Conservation (phyloP, 148 eudicot species). For the Chenopodium quinoa region DNA sequence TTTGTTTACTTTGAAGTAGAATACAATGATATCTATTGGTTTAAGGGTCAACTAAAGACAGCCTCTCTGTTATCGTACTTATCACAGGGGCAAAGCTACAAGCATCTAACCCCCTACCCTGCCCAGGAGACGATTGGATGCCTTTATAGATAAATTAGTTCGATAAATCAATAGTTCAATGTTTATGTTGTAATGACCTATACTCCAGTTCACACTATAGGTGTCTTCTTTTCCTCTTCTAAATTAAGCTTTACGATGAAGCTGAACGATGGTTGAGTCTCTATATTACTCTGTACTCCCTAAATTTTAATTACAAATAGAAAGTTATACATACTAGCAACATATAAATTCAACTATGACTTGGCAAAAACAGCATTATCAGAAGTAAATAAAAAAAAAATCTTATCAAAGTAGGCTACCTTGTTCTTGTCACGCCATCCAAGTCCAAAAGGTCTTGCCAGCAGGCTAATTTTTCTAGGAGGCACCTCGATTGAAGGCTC, state of each 20-base stretch:
- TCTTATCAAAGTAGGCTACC: conserved; percentile 38
- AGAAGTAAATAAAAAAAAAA: not conserved
- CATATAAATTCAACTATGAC: not conserved
- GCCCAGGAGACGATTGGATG: not conserved
- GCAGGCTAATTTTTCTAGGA: conserved; percentile 67
- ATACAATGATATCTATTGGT: not conserved
- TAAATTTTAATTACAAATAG: not conserved
- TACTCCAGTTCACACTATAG: not conserved
- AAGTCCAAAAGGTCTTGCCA: conserved; percentile 89
- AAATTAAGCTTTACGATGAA: not conserved
- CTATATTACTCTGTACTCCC: not conserved
- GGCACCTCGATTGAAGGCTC: conserved; percentile 64
- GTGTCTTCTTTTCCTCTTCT: not conserved
- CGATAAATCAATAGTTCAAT: not conserved
- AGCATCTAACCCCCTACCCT: not conserved
- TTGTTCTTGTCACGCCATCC: conserved; percentile 91
- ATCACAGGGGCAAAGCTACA: not conserved
- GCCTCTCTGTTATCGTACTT: not conserved
- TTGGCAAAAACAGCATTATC: not conserved
- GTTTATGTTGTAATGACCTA: not conserved
- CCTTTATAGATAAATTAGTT: not conserved
- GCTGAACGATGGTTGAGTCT: not conserved
- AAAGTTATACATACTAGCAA: not conserved
- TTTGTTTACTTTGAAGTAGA: not conserved
- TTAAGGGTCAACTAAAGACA: not conserved